These are phyloP conservation scores for Noccaea bulbosa DNA, from an alignment of 345 rosid species.

Conservation along the genomic window DNA sequence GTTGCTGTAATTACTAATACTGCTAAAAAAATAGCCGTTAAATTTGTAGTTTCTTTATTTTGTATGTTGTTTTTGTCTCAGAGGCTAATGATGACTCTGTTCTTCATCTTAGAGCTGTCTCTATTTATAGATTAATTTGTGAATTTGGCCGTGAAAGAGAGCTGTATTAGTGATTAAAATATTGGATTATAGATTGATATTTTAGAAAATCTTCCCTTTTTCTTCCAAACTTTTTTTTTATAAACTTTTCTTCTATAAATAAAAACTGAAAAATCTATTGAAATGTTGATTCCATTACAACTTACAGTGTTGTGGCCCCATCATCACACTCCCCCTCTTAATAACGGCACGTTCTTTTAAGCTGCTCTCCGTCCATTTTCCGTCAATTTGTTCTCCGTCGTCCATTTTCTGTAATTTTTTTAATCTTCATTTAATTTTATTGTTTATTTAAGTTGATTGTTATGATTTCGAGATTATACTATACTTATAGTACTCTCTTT, in stretches of 20 bases:
- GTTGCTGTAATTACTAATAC: slow-evolving; percentile 4
- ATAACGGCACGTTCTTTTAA: slow-evolving; percentile 42
- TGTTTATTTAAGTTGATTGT: background rate
- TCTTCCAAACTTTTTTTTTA: background rate
- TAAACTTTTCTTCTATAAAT: background rate
- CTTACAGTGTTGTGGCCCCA: slow-evolving; percentile 27
- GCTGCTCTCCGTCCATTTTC: slow-evolving; percentile 38
- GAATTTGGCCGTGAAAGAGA: slow-evolving; percentile 37
- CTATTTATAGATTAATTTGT: slow-evolving; percentile 32
- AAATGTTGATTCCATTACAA: slow-evolving; percentile 28
- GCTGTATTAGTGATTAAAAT: slow-evolving; percentile 21
- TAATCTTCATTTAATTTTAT: background rate
- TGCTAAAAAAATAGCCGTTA: no score
- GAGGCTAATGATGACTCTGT: slow-evolving; percentile 37
- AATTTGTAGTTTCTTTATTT: no score
- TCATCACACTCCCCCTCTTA: slow-evolving; percentile 17
- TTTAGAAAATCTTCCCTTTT: background rate
- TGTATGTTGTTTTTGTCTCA: background rate
- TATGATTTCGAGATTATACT: background rate
- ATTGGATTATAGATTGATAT: background rate
- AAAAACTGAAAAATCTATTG: background rate
- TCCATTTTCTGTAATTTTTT: slow-evolving; percentile 6
- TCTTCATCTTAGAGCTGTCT: slow-evolving; percentile 25
- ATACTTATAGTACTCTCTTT: background rate
- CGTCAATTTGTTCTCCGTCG: slow-evolving; percentile 12